Base-by-base conservation (phyloP, 106 monocot species). In the Allium sativum region DNA sequence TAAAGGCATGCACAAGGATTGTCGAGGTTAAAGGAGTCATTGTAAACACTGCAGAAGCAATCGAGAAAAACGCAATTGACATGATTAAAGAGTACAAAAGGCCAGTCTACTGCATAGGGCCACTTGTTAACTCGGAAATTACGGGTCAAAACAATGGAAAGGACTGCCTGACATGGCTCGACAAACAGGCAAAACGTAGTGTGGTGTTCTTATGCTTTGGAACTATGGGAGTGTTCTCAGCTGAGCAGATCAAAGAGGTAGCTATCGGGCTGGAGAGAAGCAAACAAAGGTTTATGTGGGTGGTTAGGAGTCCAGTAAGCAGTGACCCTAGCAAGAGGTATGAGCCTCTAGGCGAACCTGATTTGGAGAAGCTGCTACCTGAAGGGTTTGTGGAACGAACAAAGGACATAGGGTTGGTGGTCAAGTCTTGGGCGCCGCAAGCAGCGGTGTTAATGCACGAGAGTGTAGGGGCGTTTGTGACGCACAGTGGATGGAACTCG, bases 141-240 rank as follows among this genome's bases (percentile, higher is more conserved):
- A 10, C 8, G 12, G 43, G 44, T 7, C 12, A 45, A 18, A 59
- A 45, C 50, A 31, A 18, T 14, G 63, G 57, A 56, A 54, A 57
- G 16, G 67, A 75, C 19, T 79, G 79, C 65, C 46, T 90, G 16
- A 8, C 14, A n/a, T 90, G 85, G 89, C 72, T 90, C 17, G 79
- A 90, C 71, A 7, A 43, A 13, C 84, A 79, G 43, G 85, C 84
- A 0, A 54, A 45, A 11, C 53, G 47, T 4, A 84, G 84, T 52
- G 89, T 89, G 4, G 78, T 84, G 18, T 89, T 89, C 70, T 70
- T 89, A 48, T 81, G 78, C 60, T 89, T 89, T 65, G 89, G 89
- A 21, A 89, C 84, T 62, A 11, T 84, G 19, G 89, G 89, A 4
- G 40, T 17, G 1, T 82, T 90, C 57, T 72, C 78, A 1, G 66